Conservation (phyloP, 352 stramenopile species). For the Pilasporangium apinafurcum region DNA sequence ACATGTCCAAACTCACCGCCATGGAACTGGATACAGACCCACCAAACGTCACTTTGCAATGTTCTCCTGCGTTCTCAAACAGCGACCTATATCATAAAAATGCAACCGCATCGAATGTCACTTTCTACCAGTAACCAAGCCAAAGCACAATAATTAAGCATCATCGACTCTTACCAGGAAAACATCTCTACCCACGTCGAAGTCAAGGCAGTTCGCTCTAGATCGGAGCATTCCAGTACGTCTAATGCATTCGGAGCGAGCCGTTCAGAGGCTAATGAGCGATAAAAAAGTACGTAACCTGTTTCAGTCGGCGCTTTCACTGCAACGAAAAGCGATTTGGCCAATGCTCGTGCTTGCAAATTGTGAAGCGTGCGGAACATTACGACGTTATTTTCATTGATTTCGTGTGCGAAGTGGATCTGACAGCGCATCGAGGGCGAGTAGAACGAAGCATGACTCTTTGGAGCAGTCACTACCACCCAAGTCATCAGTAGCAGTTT, state of each 20-base stretch:
- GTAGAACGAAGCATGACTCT: constrained; percentile 43
- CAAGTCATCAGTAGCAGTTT: constrained; percentile 42
- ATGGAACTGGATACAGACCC: constrained; percentile 43
- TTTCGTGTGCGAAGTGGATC: constrained; percentile 47
- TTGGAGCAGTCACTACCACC: constrained; percentile 47
- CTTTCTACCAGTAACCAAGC: neutral
- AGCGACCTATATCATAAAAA: constrained; percentile 23
- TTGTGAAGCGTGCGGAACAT: constrained; percentile 56
- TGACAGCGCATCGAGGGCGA: constrained; percentile 37
- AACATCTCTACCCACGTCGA: constrained; percentile 43
- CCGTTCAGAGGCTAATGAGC: constrained; percentile 27
- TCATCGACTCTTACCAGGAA: constrained; percentile 31
- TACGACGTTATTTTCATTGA: constrained; percentile 49
- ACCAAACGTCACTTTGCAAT: constrained; percentile 53
- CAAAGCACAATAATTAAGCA: neutral
- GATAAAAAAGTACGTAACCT: constrained; percentile 54
- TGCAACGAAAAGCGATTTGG: constrained; percentile 43
- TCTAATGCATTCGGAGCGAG: constrained; percentile 1
- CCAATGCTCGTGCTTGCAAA: constrained; percentile 20
- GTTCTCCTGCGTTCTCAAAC: constrained; percentile 32
- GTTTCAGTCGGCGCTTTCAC: constrained; percentile 44
- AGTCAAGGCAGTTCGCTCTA: neutral
- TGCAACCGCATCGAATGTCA: neutral
- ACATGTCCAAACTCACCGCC: constrained; percentile 47
- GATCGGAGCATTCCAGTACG: neutral